phyloP scores from a whole-genome alignment of 371 early-diverging fungal species.

The Lichtheimia ornata region DNA sequence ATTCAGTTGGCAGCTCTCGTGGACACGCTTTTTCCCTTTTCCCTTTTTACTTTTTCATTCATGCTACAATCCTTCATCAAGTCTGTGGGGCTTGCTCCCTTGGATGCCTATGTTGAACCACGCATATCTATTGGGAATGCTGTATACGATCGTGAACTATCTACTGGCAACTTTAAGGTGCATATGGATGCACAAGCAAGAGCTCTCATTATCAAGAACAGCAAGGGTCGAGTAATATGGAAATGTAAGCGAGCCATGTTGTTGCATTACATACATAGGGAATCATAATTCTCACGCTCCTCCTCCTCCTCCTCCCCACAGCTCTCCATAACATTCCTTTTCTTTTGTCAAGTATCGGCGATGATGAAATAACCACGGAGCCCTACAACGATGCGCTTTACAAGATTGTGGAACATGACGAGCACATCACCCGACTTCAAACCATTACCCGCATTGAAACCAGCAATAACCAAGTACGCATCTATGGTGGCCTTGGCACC shows the following conservation, averaged over 20 bases:
- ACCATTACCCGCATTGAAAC: slow-evolving; percentile 34
- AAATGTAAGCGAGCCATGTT: slow-evolving; percentile 13
- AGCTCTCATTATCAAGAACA: slow-evolving; percentile 16
- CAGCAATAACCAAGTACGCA: slow-evolving; percentile 14
- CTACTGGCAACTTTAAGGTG: slow-evolving; percentile 19
- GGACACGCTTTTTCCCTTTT: too few relatives aligned
- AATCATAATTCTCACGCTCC: not conserved
- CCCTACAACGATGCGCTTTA: slow-evolving; percentile 28
- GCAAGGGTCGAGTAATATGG: slow-evolving; percentile 19
- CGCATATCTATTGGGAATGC: slow-evolving; percentile 23
- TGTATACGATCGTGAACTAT: slow-evolving; percentile 14
- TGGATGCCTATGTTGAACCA: slow-evolving; percentile 23
- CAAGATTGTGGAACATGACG: slow-evolving; percentile 34
- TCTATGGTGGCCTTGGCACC: slow-evolving; percentile 37
- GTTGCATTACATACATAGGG: not conserved
- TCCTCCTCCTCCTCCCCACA: too few relatives aligned
- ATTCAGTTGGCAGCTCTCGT: too few relatives aligned
- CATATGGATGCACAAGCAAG: slow-evolving; percentile 19
- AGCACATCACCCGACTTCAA: slow-evolving; percentile 34
- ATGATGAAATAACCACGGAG: slow-evolving; percentile 25
- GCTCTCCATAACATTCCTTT: slow-evolving; percentile 46
- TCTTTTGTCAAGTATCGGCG: slow-evolving; percentile 31
- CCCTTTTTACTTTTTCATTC: too few relatives aligned
- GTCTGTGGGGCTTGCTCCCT: slow-evolving; percentile 21
- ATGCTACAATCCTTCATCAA: slow-evolving; percentile 20